Conservation (phyloP, 257 asterid species). For the Salvia hispanica region DNA sequence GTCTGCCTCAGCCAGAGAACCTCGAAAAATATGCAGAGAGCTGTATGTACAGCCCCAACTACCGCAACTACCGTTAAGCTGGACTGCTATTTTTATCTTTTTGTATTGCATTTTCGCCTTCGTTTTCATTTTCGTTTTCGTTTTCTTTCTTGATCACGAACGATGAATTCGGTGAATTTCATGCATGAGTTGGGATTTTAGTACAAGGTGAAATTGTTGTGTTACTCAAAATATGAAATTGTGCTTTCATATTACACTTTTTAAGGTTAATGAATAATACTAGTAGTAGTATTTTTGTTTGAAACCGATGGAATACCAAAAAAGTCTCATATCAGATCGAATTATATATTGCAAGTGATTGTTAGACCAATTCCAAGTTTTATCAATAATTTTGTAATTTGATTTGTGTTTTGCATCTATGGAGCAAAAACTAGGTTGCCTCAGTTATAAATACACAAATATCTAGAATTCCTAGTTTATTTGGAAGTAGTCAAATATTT, state of each 20-base stretch:
- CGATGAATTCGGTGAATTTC: slow-evolving; percentile 8
- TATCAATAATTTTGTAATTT: neutral
- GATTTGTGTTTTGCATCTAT: neutral
- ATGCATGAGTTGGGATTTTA: slow-evolving; percentile 28
- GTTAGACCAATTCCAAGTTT: neutral
- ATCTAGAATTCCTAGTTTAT: slow-evolving; percentile 20
- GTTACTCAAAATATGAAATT: slow-evolving; percentile 18
- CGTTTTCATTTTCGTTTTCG: neutral
- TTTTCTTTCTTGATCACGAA: slow-evolving; percentile 2
- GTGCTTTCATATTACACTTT: neutral
- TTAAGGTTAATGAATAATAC: neutral
- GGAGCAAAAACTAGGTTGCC: too few relatives aligned
- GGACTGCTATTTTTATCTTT: neutral
- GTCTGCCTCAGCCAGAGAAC: slow-evolving; percentile 81
- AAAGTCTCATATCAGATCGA: too few relatives aligned
- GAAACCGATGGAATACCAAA: too few relatives aligned
- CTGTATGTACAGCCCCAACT: slow-evolving; percentile 98
- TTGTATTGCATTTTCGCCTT: neutral
- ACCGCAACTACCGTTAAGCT: slow-evolving; percentile 74
- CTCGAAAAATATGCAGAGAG: slow-evolving; percentile 74
- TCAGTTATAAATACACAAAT: neutral
- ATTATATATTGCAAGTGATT: too few relatives aligned
- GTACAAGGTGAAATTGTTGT: slow-evolving; percentile 34
- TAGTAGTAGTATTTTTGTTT: neutral
- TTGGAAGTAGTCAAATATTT: slow-evolving; percentile 12